Evolutionary conservation across 1,284 basidiomycete genomes (phyloP), one percentile per base, ranked within the genome.

Genomic region (Malassezia caprae): DNA sequence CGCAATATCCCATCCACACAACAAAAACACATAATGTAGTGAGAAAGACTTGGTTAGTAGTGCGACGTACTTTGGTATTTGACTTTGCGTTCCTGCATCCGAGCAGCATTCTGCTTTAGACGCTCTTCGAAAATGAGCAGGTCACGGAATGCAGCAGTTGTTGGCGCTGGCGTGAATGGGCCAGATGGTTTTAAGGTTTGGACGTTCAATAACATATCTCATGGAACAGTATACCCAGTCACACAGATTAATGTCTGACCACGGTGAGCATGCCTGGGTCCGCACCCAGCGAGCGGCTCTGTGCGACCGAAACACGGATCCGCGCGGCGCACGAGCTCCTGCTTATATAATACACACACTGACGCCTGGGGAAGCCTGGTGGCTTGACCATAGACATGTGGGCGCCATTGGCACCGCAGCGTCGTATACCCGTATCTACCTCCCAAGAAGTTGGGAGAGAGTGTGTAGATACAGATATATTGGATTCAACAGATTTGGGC

Each of bases 81-180:
- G 45, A 83, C 80, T 75, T 90, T 88, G 58, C 91, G 80, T 42
- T 82, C 80, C 68, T 87, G 84, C 17, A 96, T 78, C 59, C 82
- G 82, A 10, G 85, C 82, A 3, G 89, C 89, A 74, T 88, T 96
- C 48, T 86, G 87, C 77, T 96, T 96, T 51, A 98, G 82, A 15
- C 94, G 81, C 76, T 98, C 91, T 77, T 98, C 93, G 62, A 98
- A 96, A 48, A 90, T 79, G 34, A 96, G 81, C 26, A 98, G 78
- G 75, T 98, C 93, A 43, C 87, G 81, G 74, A 87, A 90, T 4
- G 49, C 47, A 3, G 48, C 34, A 8, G 47, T 48, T 3, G 35
- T n/a, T 5, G 48, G 37, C 48, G 26, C 24, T 19, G 48, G 48
- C 4, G 48, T 49, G 39, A 12, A 49, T 11, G 37, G 19, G 19